These are phyloP conservation scores for Austropuccinia psidii DNA, from an alignment of 1,284 basidiomycete species.

Conservation along the genomic window DNA sequence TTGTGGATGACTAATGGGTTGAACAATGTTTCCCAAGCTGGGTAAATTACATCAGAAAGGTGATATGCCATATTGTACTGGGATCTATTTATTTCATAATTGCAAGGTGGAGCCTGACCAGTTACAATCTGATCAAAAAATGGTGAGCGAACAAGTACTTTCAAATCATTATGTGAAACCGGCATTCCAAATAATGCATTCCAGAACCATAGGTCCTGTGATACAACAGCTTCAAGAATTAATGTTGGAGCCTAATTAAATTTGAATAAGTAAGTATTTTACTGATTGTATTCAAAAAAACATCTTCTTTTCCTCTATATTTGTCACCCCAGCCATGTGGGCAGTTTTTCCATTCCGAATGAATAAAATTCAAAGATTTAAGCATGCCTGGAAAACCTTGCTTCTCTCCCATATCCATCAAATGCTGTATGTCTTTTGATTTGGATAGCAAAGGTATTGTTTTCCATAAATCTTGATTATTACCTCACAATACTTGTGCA, in stretches of 20 bases:
- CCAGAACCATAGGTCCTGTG: slow-evolving; percentile 13
- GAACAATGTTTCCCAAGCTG: not conserved
- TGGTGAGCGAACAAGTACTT: not conserved
- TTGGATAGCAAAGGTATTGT: slow-evolving; percentile 13
- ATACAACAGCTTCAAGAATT: slow-evolving; percentile 2
- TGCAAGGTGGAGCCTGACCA: not conserved
- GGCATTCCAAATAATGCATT: slow-evolving; percentile 18
- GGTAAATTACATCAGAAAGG: not conserved
- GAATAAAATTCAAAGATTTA: slow-evolving; percentile 8
- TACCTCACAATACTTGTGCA: not conserved
- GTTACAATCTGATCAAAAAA: not conserved
- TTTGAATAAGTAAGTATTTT: no score
- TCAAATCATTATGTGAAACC: slow-evolving; percentile 1
- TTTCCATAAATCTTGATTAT: not conserved
- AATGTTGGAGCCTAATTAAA: no score
- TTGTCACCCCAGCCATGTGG: not conserved
- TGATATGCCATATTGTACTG: not conserved
- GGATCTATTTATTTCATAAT: not conserved
- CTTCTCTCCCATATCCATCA: not conserved
- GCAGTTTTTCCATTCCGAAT: slow-evolving; percentile 25
- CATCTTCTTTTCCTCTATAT: slow-evolving; percentile 19
- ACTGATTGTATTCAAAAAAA: no score
- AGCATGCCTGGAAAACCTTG: slow-evolving; percentile 11
- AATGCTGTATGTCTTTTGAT: not conserved
- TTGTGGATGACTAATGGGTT: not conserved